Conservation (phyloP, 1,284 basidiomycete genomes). For the Cutaneotrichosporon sp. region DNA sequence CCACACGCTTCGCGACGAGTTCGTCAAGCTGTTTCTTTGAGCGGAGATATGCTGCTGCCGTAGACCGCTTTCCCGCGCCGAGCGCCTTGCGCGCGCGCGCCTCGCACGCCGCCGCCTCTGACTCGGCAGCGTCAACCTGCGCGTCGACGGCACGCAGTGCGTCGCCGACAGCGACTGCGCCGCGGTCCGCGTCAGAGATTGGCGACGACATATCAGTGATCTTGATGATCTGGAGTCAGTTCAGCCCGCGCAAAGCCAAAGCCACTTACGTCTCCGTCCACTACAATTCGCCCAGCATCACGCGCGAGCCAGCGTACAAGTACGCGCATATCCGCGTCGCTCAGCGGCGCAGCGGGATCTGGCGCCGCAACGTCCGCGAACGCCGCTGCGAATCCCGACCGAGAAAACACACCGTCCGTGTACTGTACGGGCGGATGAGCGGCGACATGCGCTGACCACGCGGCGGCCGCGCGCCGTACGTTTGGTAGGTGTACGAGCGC, state of each 20-base stretch:
- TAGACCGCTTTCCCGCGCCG: constrained; percentile 61
- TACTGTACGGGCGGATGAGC: constrained; percentile 53
- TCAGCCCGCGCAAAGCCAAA: background rate
- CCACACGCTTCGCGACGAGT: constrained; percentile 66
- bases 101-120: constrained; percentile 65
- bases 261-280: constrained; percentile 63
- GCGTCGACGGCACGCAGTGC: constrained; percentile 40
- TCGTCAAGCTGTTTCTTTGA: constrained; percentile 75
- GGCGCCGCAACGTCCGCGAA: constrained; percentile 52
- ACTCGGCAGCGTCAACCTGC: constrained; percentile 51
- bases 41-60: constrained; percentile 69
- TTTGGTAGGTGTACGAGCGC: constrained; percentile 66
- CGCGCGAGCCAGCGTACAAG: constrained; percentile 71
- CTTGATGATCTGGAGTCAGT: constrained; percentile 62
- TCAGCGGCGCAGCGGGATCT: constrained; percentile 8
- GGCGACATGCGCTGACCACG: background rate
- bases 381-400: constrained; percentile 58
- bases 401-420: constrained; percentile 60
- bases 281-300: constrained; percentile 61
- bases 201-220: constrained; percentile 51
- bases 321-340: constrained; percentile 55
- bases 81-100: constrained; percentile 62
- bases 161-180: constrained; percentile 35
- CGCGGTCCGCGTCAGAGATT: constrained; percentile 44
- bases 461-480: constrained; percentile 48